Base-by-base conservation (phyloP, 192 early-diverging fungal genomes). In the Mortierella claussenii region DNA sequence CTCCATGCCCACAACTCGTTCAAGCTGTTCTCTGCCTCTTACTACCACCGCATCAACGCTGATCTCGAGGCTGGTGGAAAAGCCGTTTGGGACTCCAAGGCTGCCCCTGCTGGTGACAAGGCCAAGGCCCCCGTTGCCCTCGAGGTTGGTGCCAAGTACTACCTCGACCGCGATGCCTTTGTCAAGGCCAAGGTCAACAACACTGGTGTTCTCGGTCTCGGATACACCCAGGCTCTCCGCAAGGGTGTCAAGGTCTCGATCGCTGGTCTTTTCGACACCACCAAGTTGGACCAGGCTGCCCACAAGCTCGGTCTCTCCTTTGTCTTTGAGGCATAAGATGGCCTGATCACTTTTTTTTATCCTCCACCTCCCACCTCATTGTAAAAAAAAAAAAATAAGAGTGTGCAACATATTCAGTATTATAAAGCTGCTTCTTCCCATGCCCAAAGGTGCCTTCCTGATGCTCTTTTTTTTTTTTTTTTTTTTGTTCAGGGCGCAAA, bases 111-210 rank as follows among this genome's bases (percentile, higher is more conserved):
- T 40, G 47, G 34, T 12, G 73, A 67, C 42, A 85, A 88, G 68
- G 78, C 83, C 63, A 92, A 94, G 74, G 82, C 88, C 66, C 79
- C 80, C 33, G 90, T 92, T 50, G 86, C 87, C 54, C 86, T 97
- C 13, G 97, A 98, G 86, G 89, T 97, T 62, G 97, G 94, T 73
- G 90, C 95, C 85, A 97, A 97, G 89, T 93, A 94, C 85, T 81
- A 88, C 63, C 84, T 98, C 47, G 97, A 98, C 88, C 82, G 82
- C 67, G 85, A 86, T 79, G 91, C 96, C 55, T 97, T 92, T 63
- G 86, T 96, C 78, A 98, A 98, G 92, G 90, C 90, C 66, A 92
- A 91, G 88, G 87, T 94, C 55, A 84, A 89, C 81, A 93, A 92
- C 80, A 69, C 85, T 55, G 97, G 97, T 78, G 87, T 89, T 27